Evolutionary conservation across 1,139 yeast genomes (phyloP), one percentile per base, ranked within the genome.

Genomic region (Geotrichum fermentans): DNA sequence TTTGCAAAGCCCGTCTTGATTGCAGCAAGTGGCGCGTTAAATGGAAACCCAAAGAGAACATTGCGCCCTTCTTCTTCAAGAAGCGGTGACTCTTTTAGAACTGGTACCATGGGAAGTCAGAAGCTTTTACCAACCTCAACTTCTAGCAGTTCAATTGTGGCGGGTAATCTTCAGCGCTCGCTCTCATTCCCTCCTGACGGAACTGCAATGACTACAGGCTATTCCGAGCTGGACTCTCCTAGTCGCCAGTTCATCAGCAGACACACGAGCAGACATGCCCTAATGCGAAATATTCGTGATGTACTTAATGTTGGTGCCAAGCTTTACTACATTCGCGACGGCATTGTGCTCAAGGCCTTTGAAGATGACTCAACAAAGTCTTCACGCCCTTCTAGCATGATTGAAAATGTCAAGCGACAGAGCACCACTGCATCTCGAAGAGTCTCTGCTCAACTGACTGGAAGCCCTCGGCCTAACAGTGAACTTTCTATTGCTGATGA

Each of bases 261-360:
- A 59, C 61, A 63, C 39, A 56, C 69, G 7, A 69, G 70, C 32
- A 64, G 70, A 47, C 79, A 78, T 55, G 70, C 72, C 4, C 65
- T 81, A 45, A 67, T 80, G 60, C 74, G 73, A 50, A 73, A 73
- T 40, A 73, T 82, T 20, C 71, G 82, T 43, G 88, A 82, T 59
- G 70, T 79, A 5, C 75, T 82, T 58, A 79, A 80, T 55, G 73
- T 78, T 46, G 82, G 78, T 29, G 72, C 79, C 18, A 73, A 72
- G 45, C 68, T 78, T 33, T 77, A 79, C 55, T 78, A 73, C 53
- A 70, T 80, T 36, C 72, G 73, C 32, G 72, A 74, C 40, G 77
- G 75, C 34, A 67, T 82, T 26, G 73, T 82, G 5, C 75, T 82
- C 61, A 82, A 82, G 61, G 70, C 82, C 0, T 62, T 74, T 34